These are phyloP conservation scores for Hypomyces rosellus DNA, from an alignment of 2,329 filamentous ascomycete species.

Conservation along the genomic window DNA sequence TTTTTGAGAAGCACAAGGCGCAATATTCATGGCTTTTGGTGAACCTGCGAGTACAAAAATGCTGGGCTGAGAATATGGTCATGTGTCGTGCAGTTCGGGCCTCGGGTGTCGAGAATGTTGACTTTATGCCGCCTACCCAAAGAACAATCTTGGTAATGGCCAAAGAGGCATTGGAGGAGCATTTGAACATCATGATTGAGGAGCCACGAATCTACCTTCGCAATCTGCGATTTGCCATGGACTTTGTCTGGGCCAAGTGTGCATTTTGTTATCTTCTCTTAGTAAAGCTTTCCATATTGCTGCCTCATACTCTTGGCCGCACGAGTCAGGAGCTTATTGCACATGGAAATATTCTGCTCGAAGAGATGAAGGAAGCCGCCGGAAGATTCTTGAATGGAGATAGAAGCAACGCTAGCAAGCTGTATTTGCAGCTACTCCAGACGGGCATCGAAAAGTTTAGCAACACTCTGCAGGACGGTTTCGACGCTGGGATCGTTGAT, in stretches of 20 bases:
- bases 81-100: constrained; percentile 44
- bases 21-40: constrained; percentile 30
- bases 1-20: constrained; percentile 17
- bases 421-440: constrained; percentile 21
- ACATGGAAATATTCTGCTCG: constrained; percentile 15
- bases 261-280: constrained; percentile 51
- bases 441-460: constrained; percentile 20
- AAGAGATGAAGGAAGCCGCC: constrained; percentile 20
- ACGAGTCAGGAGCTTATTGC: constrained; percentile 13
- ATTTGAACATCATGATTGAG: constrained; percentile 42
- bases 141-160: constrained; percentile 42
- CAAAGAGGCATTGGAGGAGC: constrained; percentile 43
- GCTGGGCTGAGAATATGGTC: constrained; percentile 48
- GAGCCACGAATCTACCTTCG: constrained; percentile 41
- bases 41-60: constrained; percentile 45
- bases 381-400: constrained; percentile 13
- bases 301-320: constrained; percentile 31
- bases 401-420: constrained; percentile 29
- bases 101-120: constrained; percentile 23
- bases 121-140: constrained; percentile 42
- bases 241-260: constrained; percentile 54
- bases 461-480: constrained; percentile 7
- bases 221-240: constrained; percentile 47
- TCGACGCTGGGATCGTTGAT: not conserved
- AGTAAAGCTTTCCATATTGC: constrained; percentile 44